Conservation (phyloP, 352 stramenopile species). For the Phytophthora capsici region DNA sequence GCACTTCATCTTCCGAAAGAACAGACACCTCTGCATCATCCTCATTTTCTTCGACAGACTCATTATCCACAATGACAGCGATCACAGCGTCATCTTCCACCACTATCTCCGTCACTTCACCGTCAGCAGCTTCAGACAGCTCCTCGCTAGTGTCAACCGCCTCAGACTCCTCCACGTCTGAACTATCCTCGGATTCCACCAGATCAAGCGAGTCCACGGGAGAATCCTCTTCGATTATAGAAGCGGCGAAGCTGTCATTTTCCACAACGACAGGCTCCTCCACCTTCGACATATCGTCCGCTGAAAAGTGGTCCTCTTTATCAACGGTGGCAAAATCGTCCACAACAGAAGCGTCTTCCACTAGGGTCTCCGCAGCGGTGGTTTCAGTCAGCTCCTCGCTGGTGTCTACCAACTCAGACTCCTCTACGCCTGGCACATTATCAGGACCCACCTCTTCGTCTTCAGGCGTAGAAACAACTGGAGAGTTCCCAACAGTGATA, state of each 20-base stretch:
- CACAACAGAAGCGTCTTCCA: too few relatives aligned
- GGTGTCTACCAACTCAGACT: too few relatives aligned
- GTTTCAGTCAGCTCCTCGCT: too few relatives aligned
- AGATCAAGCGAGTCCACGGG: not conserved
- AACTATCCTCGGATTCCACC: slow-evolving; percentile 1
- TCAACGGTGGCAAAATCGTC: too few relatives aligned
- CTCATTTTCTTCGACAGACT: not conserved
- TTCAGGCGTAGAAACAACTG: too few relatives aligned
- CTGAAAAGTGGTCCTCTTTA: too few relatives aligned
- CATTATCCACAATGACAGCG: not conserved
- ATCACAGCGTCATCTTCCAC: not conserved
- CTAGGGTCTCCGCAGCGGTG: too few relatives aligned
- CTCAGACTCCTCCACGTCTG: not conserved
- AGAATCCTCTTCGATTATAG: slow-evolving; percentile 6
- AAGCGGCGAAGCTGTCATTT: not conserved
- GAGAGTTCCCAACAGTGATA: too few relatives aligned
- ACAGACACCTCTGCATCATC: not conserved
- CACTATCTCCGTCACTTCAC: not conserved
- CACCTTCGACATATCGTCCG: too few relatives aligned
- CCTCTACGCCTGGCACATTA: too few relatives aligned
- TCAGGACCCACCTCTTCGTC: too few relatives aligned
- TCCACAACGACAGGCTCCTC: too few relatives aligned
- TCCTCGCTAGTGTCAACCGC: not conserved
- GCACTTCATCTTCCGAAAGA: slow-evolving; percentile 8
- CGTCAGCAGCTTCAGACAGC: not conserved